Percentiles rank a stretch among this genome's conserved stretches.
Evolutionary conservation across 2,329 filamentous ascomycete genomes (phyloP).

Genomic region (Rutstroemia sp.): DNA sequence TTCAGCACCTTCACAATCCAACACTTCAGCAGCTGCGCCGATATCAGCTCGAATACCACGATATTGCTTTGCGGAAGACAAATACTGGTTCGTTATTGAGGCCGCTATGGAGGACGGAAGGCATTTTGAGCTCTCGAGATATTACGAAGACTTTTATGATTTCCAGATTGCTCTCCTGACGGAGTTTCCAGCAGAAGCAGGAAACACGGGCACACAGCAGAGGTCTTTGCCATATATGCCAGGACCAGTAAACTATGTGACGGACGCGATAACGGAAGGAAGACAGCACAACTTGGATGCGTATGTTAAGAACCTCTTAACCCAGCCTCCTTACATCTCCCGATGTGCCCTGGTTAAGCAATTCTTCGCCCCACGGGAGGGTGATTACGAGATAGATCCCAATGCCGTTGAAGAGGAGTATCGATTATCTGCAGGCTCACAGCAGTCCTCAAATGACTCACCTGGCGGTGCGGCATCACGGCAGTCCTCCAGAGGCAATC

Average conservation of each 20-base stretch:
- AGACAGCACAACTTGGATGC: constrained; percentile 88
- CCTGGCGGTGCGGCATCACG: constrained; percentile 52
- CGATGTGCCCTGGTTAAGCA: constrained; percentile 77
- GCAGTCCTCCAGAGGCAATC: constrained; percentile 58
- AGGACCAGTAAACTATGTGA: constrained; percentile 93
- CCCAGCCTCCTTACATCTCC: constrained; percentile 77
- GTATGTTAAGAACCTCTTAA: constrained; percentile 87
- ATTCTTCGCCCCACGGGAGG: constrained; percentile 83
- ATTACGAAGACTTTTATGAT: constrained; percentile 98
- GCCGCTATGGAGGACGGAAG: constrained; percentile 83
- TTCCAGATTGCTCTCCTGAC: constrained; percentile 94
- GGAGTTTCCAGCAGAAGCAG: constrained; percentile 86
- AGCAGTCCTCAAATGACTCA: constrained; percentile 58
- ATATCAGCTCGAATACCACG: constrained; percentile 78
- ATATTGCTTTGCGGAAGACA: constrained; percentile 94
- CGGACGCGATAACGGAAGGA: constrained; percentile 93
- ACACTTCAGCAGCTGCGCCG: constrained; percentile 61
- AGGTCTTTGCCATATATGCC: constrained; percentile 95
- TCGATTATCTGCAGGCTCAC: constrained; percentile 63
- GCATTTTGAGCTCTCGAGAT: constrained; percentile 86
- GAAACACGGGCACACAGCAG: constrained; percentile 71
- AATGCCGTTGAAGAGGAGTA: constrained; percentile 60
- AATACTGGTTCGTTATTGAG: constrained; percentile 98
- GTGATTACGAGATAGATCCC: constrained; percentile 88
- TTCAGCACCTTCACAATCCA: constrained; percentile 34